Percentiles rank a stretch among this genome's conserved stretches.
phyloP scores from a whole-genome alignment of 257 asterid genomes.

The Echium plantagineum region DNA sequence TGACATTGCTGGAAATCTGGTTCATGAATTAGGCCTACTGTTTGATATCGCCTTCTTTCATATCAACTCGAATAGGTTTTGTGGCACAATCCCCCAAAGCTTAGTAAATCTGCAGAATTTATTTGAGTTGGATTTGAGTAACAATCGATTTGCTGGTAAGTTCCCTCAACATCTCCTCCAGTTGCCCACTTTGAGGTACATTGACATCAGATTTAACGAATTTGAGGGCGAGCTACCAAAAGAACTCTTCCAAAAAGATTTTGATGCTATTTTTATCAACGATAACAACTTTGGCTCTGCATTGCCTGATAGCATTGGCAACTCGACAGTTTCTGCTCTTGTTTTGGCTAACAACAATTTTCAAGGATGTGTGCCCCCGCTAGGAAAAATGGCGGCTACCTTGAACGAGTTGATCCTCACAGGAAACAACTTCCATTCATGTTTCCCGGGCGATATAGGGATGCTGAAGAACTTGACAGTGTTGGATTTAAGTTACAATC shows the following conservation, averaged over 20 bases:
- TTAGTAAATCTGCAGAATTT: constrained; percentile 39
- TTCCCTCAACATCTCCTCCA: constrained; percentile 68
- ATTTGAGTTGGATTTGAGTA: constrained; percentile 72
- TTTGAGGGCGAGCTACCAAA: constrained; percentile 75
- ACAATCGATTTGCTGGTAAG: constrained; percentile 77
- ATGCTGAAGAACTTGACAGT: constrained; percentile 60
- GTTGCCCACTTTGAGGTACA: constrained; percentile 42
- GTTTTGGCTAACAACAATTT: constrained; percentile 63
- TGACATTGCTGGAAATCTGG: constrained; percentile 80
- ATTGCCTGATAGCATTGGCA: constrained; percentile 71
- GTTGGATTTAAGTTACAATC: constrained; percentile 51
- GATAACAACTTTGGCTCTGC: constrained; percentile 63
- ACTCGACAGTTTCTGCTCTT: constrained; percentile 78
- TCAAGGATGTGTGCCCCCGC: constrained; percentile 70
- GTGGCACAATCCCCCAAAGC: constrained; percentile 54
- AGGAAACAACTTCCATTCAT: constrained; percentile 62
- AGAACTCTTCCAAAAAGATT: constrained; percentile 47
- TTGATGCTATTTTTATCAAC: constrained; percentile 78
- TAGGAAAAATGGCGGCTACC: constrained; percentile 52
- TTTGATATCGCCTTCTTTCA: constrained; percentile 71
- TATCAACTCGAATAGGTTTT: constrained; percentile 69
- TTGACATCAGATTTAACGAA: constrained; percentile 69
- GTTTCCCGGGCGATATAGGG: constrained; percentile 69
- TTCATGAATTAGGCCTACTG: constrained; percentile 69
- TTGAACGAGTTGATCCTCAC: constrained; percentile 56